Base-by-base conservation (phyloP, 2,329 filamentous ascomycete species). In the Balansia obtecta region DNA sequence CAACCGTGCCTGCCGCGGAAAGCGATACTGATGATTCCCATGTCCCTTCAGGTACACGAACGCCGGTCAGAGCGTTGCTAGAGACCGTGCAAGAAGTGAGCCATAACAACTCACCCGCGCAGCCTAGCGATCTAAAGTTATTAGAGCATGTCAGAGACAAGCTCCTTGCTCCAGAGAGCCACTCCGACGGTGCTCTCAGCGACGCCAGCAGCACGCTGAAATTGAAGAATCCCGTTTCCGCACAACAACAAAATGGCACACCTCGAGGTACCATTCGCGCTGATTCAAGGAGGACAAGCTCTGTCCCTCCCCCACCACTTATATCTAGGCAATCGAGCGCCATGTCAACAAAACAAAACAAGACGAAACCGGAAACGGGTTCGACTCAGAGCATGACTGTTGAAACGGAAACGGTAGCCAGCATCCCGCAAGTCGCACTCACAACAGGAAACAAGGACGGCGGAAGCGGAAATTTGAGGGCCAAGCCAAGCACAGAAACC, bases 41-140 rank as follows among this genome's bases (percentile, higher is more conserved):
- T 39, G 58, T 59, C 43, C 66, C 68, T 43, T 68, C 77, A 18
- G 80, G 79, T 46, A 71, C 79, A 68, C 71, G 76, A 62, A 80
- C 81, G 16, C 79, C 81, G 20, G 75, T 73, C 34, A 72, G 75
- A 48, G 80, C 83, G 46, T 80, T 79, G 45, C 71, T 96, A 51
- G 91, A 95, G 68, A 96, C 93, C 0, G 91, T 97, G 15, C 86
- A 95, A 63, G 91, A 96, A 72, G 83, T 85, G 49, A 93, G 88
- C 68, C 79, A 88, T 53, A 82, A 85, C 42, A 82, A 80, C 46
- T 86, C 86, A 1, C 85, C 87, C 60, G 72, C 66, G 58, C 69
- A 68, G 46, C 64, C 63, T 33, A 59, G 69, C 53, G 71, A 74
- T 52, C 66, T 70, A 15, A 69, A 70, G 22, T 52, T 68, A 37